Evolutionary conservation across 1,284 basidiomycete species (phyloP).

Genomic region (Xerocomus amazonicus): DNA sequence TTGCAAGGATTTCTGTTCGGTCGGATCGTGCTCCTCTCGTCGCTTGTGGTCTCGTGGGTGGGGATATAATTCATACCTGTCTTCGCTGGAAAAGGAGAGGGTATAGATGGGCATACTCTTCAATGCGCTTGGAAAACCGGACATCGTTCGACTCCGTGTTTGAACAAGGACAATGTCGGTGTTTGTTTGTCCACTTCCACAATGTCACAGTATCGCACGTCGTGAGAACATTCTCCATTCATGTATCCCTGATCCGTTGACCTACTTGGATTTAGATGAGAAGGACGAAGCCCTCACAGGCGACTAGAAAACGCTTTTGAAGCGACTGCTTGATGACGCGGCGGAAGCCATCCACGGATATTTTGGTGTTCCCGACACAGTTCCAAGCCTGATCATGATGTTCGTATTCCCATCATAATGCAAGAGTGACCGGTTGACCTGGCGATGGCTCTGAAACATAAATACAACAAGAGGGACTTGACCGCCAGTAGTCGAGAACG

Average conservation of each 20-base stretch:
- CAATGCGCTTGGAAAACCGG: conserved; percentile 6
- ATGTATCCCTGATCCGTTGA: conserved; percentile 6
- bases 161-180: conserved; percentile 13
- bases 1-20: conserved; percentile 27
- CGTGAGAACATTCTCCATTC: conserved; percentile 7
- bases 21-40: conserved; percentile 29
- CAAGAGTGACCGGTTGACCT: no score
- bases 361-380: no score
- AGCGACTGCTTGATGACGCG: no score
- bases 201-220: background rate
- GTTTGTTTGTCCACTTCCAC: conserved; percentile 22
- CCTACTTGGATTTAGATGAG: no score
- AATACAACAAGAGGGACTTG: no score
- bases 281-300: no score
- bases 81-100: conserved; percentile 26
- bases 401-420: no score
- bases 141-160: conserved; percentile 10
- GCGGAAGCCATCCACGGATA: no score
- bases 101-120: conserved; percentile 22
- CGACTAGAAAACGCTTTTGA: no score
- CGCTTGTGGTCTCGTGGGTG: conserved; percentile 28
- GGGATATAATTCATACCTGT: conserved; percentile 25
- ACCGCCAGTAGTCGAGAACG: no score
- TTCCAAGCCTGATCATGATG: no score
- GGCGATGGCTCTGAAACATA: no score